phyloP scores from a whole-genome alignment of 2,329 filamentous ascomycete genomes.

The Periconia digitata region DNA sequence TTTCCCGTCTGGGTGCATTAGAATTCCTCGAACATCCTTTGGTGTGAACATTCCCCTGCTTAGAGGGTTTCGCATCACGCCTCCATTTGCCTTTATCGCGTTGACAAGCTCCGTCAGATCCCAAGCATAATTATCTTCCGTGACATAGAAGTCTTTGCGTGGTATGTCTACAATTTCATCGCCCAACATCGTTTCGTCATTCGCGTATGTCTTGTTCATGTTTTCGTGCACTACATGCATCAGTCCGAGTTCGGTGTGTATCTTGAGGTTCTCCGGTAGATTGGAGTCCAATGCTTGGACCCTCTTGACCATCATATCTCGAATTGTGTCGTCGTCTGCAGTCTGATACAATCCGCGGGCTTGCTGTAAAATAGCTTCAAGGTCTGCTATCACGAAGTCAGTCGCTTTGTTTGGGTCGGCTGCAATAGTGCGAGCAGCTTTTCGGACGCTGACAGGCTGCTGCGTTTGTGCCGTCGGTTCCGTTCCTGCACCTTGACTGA shows the following conservation, averaged over 20 bases:
- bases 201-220: slow-evolving; percentile 36
- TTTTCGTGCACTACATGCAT: slow-evolving; percentile 42
- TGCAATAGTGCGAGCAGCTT: slow-evolving; percentile 26
- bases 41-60: slow-evolving; percentile 40
- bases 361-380: slow-evolving; percentile 29
- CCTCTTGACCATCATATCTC: slow-evolving; percentile 32
- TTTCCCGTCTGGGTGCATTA: slow-evolving; percentile 28
- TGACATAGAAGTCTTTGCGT: slow-evolving; percentile 39
- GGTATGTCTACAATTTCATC: slow-evolving; percentile 36
- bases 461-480: slow-evolving; percentile 1
- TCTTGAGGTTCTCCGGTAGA: slow-evolving; percentile 27
- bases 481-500: slow-evolving; percentile 16
- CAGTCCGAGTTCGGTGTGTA: slow-evolving; percentile 31
- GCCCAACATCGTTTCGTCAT: slow-evolving; percentile 39
- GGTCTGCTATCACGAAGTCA: slow-evolving; percentile 22
- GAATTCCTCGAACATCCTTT: slow-evolving; percentile 34
- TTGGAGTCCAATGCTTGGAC: slow-evolving; percentile 21
- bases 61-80: slow-evolving; percentile 36
- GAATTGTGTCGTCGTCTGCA: slow-evolving; percentile 20
- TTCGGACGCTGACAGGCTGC: slow-evolving; percentile 23
- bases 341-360: slow-evolving; percentile 15
- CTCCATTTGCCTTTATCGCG: slow-evolving; percentile 33
- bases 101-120: slow-evolving; percentile 30
- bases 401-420: slow-evolving; percentile 19
- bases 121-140: slow-evolving; percentile 46